Percentiles rank a stretch among this genome's conserved stretches.
Conservation (phyloP, 345 rosid species). For the Salix udensis region DNA sequence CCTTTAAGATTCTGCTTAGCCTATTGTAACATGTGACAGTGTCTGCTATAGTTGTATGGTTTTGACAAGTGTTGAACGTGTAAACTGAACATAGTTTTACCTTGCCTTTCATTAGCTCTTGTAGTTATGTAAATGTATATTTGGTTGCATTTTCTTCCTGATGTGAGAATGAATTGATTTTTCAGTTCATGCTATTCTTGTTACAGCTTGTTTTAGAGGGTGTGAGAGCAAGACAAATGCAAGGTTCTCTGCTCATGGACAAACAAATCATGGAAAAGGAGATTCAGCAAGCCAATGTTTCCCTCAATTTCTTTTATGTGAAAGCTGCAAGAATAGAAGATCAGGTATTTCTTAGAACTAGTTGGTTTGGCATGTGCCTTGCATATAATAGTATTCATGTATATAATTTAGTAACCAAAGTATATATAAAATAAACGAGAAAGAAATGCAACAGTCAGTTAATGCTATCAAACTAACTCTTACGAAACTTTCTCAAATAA, state of each 20-base stretch:
- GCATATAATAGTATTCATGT: too few species aligned
- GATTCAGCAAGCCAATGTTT: constrained; percentile 63
- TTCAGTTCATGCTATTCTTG: constrained; percentile 13
- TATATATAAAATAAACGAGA: too few species aligned
- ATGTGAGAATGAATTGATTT: background rate
- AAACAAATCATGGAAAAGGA: constrained; percentile 60
- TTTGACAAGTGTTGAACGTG: background rate
- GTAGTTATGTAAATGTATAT: background rate
- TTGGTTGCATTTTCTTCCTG: background rate
- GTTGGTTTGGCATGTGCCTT: background rate
- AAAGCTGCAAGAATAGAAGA: constrained; percentile 76
- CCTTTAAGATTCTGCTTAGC: background rate
- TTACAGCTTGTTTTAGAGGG: constrained; percentile 86
- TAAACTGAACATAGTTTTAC: background rate
- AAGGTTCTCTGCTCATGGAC: constrained; percentile 55
- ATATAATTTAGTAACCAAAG: too few species aligned
- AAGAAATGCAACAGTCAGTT: too few species aligned
- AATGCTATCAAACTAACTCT: too few species aligned
- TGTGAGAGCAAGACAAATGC: constrained; percentile 66
- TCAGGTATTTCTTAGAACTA: constrained; percentile 48
- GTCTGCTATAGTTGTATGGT: background rate
- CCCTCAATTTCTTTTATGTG: constrained; percentile 58
- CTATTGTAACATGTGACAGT: background rate
- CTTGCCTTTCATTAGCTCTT: background rate
- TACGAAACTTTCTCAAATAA: too few species aligned